Percentiles rank a stretch among this genome's conserved stretches.
These are phyloP conservation scores for Entomortierella parvispora DNA, from an alignment of 192 early-diverging fungal species.

Conservation along the genomic window DNA sequence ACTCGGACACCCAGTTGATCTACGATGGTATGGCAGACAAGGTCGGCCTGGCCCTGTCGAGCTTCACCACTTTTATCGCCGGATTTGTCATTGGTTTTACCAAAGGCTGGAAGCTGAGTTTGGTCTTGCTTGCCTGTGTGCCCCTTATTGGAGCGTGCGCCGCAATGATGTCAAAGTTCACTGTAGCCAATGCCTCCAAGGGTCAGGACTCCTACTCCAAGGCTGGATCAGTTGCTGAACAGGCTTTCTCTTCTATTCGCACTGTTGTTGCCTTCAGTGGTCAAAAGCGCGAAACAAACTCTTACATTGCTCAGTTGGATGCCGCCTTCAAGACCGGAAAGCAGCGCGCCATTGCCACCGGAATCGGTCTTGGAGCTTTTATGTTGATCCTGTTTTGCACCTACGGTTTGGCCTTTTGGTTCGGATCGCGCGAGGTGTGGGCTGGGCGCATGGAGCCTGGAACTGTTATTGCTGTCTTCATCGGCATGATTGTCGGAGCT, in stretches of 20 bases:
- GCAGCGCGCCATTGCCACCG: slow-evolving; percentile 67
- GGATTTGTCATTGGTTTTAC: slow-evolving; percentile 83
- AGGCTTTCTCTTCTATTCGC: slow-evolving; percentile 84
- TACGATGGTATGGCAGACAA: slow-evolving; percentile 93
- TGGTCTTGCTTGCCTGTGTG: slow-evolving; percentile 81
- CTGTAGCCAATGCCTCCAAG: slow-evolving; percentile 56
- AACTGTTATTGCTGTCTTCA: slow-evolving; percentile 79
- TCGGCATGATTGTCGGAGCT: slow-evolving; percentile 80
- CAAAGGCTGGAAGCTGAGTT: slow-evolving; percentile 84
- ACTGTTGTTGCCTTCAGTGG: slow-evolving; percentile 90
- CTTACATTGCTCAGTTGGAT: slow-evolving; percentile 55
- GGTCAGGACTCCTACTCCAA: slow-evolving; percentile 80
- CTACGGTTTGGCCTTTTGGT: slow-evolving; percentile 91
- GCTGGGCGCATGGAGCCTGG: slow-evolving; percentile 56
- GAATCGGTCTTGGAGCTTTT: slow-evolving; percentile 75
- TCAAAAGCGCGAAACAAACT: slow-evolving; percentile 72
- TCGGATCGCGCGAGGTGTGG: slow-evolving; percentile 73
- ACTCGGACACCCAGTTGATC: slow-evolving; percentile 86
- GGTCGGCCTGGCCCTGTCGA: slow-evolving; percentile 75
- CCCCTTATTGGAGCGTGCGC: slow-evolving; percentile 74
- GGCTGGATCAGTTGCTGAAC: slow-evolving; percentile 88
- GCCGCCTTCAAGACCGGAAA: slow-evolving; percentile 72
- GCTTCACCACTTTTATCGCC: slow-evolving; percentile 75
- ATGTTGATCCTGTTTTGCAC: slow-evolving; percentile 82
- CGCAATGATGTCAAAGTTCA: slow-evolving; percentile 64